Evolutionary conservation across 2,329 filamentous ascomycete genomes (phyloP).

Genomic region (Ambrosiella cleistominuta): DNA sequence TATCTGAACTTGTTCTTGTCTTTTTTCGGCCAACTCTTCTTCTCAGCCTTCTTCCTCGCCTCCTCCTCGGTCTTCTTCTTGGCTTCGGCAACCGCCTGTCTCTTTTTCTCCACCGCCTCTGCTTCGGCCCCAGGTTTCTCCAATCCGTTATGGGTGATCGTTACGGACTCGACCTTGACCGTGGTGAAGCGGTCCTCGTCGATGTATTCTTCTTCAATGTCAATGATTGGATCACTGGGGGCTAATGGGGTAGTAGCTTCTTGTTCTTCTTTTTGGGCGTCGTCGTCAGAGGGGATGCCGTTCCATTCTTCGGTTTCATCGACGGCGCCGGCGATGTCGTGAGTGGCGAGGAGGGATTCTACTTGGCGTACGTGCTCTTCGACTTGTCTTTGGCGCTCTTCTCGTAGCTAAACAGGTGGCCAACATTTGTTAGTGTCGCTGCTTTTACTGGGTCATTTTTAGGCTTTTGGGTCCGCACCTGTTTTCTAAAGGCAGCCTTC

Average conservation of each 20-base stretch:
- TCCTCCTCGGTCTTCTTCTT: conserved; percentile 31
- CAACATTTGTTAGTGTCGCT: conserved; percentile 59
- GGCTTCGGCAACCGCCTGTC: conserved; percentile 21
- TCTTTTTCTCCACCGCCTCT: conserved; percentile 22
- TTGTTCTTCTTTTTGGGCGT: conserved; percentile 24
- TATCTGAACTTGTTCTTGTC: conserved; percentile 90
- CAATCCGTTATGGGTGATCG: conserved; percentile 57
- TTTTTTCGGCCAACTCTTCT: conserved; percentile 16
- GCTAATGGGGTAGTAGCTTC: conserved; percentile 27
- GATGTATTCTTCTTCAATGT: conserved; percentile 84
- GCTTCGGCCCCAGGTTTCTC: conserved; percentile 30
- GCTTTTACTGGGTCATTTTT: conserved; percentile 35
- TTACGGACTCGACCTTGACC: conserved; percentile 81
- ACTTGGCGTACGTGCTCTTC: conserved; percentile 67
- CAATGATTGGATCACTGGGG: conserved; percentile 35
- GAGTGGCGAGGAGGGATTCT: conserved; percentile 48
- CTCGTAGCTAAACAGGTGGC: conserved; percentile 46
- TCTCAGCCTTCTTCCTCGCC: conserved; percentile 19
- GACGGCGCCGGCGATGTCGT: conserved; percentile 30
- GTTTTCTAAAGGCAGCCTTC: conserved; percentile 52
- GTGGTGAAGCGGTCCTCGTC: conserved; percentile 94
- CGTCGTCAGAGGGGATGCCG: conserved; percentile 39
- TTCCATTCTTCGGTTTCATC: conserved; percentile 34
- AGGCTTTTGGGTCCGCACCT: conserved; percentile 34
- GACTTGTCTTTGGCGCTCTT: conserved; percentile 66